phyloP scores from a whole-genome alignment of 2,329 filamentous ascomycete genomes.

The Didymella segeticola region DNA sequence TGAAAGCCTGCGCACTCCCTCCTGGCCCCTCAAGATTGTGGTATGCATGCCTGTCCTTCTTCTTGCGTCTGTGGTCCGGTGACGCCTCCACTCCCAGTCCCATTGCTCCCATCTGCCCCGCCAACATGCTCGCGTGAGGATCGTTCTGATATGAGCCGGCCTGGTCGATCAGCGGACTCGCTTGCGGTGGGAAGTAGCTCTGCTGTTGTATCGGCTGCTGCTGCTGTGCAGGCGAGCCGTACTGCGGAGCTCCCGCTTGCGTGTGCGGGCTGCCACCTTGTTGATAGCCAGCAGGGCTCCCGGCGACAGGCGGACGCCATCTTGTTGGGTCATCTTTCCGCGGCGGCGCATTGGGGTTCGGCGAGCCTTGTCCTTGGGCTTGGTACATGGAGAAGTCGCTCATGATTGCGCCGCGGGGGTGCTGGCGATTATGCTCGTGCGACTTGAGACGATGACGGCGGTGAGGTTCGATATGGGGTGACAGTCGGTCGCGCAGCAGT shows the following conservation, averaged over 20 bases:
- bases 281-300: slow-evolving; percentile 54
- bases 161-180: slow-evolving; percentile 25
- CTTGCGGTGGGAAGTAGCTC: slow-evolving; percentile 53
- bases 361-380: slow-evolving; percentile 40
- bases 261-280: slow-evolving; percentile 46
- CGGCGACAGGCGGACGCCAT: slow-evolving; percentile 52
- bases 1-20: slow-evolving; percentile 71
- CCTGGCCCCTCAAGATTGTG: slow-evolving; percentile 80
- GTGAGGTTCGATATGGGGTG: neutral
- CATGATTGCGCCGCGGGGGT: slow-evolving; percentile 42
- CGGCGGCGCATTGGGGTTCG: slow-evolving; percentile 34
- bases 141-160: slow-evolving; percentile 30
- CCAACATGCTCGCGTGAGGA: slow-evolving; percentile 43
- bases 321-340: slow-evolving; percentile 41
- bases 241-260: slow-evolving; percentile 40
- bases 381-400: slow-evolving; percentile 49
- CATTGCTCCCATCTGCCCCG: slow-evolving; percentile 38
- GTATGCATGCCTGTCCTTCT: slow-evolving; percentile 94
- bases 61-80: slow-evolving; percentile 67
- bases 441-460: neutral
- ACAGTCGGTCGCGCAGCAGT: slow-evolving; percentile 18
- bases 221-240: slow-evolving; percentile 36
- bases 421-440: slow-evolving; percentile 11
- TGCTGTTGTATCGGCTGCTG: slow-evolving; percentile 41
- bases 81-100: slow-evolving; percentile 48